phyloP scores from a whole-genome alignment of 495 filamentous ascomycete genomes.

The Lepraria neglecta region DNA sequence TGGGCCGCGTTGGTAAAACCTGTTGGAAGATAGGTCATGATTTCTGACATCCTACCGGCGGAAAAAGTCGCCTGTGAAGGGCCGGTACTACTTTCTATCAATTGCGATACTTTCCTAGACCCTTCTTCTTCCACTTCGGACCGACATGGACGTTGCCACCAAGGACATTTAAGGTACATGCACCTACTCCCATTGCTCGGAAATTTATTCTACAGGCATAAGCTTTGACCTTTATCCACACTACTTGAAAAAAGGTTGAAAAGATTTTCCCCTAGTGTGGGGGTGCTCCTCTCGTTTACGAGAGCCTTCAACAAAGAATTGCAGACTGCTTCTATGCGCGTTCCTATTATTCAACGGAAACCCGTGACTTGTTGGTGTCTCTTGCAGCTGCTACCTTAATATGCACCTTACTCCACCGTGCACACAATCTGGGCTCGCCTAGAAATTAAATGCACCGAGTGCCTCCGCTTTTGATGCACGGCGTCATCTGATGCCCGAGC shows the following conservation, averaged over 20 bases:
- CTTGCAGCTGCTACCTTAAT: not conserved
- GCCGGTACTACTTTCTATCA: slow-evolving; percentile 1
- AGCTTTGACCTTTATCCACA: slow-evolving; percentile 12
- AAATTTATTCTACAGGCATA: slow-evolving; percentile 8
- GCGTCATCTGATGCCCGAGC: not conserved
- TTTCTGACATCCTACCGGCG: not conserved
- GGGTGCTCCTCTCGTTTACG: slow-evolving; percentile 2
- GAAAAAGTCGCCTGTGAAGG: not conserved
- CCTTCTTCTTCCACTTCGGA: not conserved
- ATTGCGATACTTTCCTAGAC: not conserved
- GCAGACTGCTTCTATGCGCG: not conserved
- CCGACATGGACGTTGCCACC: slow-evolving; percentile 4
- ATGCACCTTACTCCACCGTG: not conserved
- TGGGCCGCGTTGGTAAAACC: not conserved
- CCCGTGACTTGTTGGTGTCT: not conserved
- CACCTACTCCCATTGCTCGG: slow-evolving; percentile 8
- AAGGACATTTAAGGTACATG: not conserved
- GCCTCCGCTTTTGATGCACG: too few relatives aligned
- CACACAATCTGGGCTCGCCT: too few relatives aligned
- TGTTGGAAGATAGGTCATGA: not conserved
- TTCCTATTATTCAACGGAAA: slow-evolving; percentile 9
- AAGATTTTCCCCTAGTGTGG: slow-evolving; percentile 13
- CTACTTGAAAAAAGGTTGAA: not conserved
- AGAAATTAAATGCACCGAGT: too few relatives aligned
- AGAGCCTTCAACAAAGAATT: not conserved